Base-by-base conservation (phyloP, 495 filamentous ascomycete genomes). In the Daldinia caldariorum region DNA sequence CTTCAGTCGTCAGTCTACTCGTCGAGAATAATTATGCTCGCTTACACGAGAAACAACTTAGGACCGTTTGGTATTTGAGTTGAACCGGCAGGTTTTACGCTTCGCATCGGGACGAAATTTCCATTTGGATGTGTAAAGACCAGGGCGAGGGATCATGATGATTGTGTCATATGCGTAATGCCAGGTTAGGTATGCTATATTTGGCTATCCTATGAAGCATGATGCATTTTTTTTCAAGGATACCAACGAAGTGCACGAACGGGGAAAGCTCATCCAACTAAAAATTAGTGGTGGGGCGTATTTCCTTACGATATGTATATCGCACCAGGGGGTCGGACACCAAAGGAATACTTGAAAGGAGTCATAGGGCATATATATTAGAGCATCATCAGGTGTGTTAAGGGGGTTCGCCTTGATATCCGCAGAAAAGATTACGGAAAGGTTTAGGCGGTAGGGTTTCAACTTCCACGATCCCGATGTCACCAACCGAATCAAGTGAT, bases 341-440 rank as follows among this genome's bases (percentile, higher is more conserved):
- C 60, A 60, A 56, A 51, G 61, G 63, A 50, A 35, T 10, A 47
- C 43, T 47, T 47, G 43, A 72, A 41, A 65, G 65, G 70, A 68
- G 70, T 68, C 56, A 16, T 68, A 56, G 35, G 64, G 65, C 65
- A 72, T 72, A 72, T 72, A 68, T 68, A 64, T 56, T 70, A 72
- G 63, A 71, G 70, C 70, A 72, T 72, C 67, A 29, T 47, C 57
- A 60, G 60, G 63, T 64, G 70, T 53, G 64, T 50, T 26, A 26
- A 26, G 26, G 57, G 50, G 63, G 58, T 26, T 26, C 56, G 29
- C 35, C 61, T 65, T 54, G 65, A 68, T 68, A 68, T 68, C 70
- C 58, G n/a, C 53, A 70, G 49, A 60, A 67, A 53, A 67, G 60
- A 63, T 20, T 56, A 64, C 49, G 64, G 64, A 54, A 62, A 18